Conservation (phyloP, 2,329 filamentous ascomycete genomes). For the Stachybotrys elegans region DNA sequence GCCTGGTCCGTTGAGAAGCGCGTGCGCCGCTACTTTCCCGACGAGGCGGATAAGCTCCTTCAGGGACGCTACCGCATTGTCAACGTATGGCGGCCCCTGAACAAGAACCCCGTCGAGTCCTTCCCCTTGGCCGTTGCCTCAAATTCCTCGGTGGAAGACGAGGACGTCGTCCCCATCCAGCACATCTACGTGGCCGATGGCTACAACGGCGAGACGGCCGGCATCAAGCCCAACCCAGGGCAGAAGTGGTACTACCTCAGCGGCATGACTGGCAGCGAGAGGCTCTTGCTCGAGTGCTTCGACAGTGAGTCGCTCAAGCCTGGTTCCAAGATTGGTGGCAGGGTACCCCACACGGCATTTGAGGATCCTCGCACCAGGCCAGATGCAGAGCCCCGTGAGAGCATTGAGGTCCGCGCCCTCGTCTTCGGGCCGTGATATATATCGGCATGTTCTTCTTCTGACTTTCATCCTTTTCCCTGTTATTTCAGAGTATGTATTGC, state of each 20-base stretch:
- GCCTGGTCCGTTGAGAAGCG: constrained; percentile 58
- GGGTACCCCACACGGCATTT: constrained; percentile 74
- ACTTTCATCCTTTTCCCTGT: no score
- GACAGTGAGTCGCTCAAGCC: constrained; percentile 57
- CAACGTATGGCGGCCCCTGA: constrained; percentile 76
- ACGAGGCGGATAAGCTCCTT: constrained; percentile 63
- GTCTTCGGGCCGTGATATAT: constrained; percentile 67
- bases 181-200: constrained; percentile 62
- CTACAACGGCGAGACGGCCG: constrained; percentile 69
- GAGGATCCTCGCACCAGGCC: constrained; percentile 65
- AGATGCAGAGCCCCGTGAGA: constrained; percentile 71
- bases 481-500: no score
- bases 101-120: constrained; percentile 55
- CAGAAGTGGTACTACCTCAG: constrained; percentile 79
- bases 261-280: constrained; percentile 68
- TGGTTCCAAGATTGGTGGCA: constrained; percentile 45
- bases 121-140: constrained; percentile 66
- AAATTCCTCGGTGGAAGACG: constrained; percentile 53
- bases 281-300: constrained; percentile 74
- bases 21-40: constrained; percentile 60
- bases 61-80: constrained; percentile 72
- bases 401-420: constrained; percentile 82
- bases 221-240: constrained; percentile 52
- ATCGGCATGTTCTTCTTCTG: no score
- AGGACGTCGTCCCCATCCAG: constrained; percentile 66